phyloP scores from a whole-genome alignment of 805 yeast genomes.

The Kazachstania martiniae region DNA sequence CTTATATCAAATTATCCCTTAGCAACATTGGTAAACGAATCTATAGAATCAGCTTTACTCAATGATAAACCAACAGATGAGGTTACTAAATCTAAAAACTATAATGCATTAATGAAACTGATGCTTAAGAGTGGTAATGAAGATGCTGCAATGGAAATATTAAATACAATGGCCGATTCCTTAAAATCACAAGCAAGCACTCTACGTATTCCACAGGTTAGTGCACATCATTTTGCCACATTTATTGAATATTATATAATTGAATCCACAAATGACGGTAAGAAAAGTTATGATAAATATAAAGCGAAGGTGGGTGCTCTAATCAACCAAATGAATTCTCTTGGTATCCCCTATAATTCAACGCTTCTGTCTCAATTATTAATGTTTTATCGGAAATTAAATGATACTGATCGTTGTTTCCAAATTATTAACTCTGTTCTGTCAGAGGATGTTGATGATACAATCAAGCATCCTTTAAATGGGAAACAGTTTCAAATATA shows the following conservation, averaged over 20 bases:
- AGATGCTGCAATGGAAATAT: constrained; percentile 25
- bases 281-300: background rate
- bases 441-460: background rate
- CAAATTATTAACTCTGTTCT: constrained; percentile 26
- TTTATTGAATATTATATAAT: constrained; percentile 27
- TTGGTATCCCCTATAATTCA: constrained; percentile 26
- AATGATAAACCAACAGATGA: constrained; percentile 3
- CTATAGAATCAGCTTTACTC: too few relatives aligned
- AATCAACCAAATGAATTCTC: constrained; percentile 23
- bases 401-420: constrained; percentile 25
- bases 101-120: constrained; percentile 18
- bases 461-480: background rate
- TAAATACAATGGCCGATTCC: constrained; percentile 24
- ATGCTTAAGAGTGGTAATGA: constrained; percentile 17
- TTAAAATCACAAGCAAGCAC: constrained; percentile 2
- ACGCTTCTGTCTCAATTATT: constrained; percentile 31
- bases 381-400: constrained; percentile 21
- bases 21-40: too few relatives aligned
- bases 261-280: constrained; percentile 6
- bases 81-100: constrained; percentile 13
- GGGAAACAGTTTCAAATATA: constrained; percentile 3
- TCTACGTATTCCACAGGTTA: constrained; percentile 29
- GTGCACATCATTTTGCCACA: constrained; percentile 33
- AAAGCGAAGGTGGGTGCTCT: constrained; percentile 21
- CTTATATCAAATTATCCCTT: constrained; percentile 12